Conservation (phyloP, 1,139 yeast genomes). For the Pichia sp. region DNA sequence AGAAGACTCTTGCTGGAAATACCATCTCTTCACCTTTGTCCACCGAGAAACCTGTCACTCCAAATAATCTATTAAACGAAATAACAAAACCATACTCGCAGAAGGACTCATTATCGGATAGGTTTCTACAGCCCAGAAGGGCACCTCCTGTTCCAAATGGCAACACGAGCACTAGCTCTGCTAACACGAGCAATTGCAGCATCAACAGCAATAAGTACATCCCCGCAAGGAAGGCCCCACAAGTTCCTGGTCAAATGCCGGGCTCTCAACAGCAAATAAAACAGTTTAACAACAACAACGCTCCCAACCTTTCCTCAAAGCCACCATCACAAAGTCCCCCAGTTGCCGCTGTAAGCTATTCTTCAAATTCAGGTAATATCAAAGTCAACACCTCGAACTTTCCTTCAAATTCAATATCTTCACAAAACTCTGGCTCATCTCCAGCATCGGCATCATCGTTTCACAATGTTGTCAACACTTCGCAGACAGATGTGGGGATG, state of each 20-base stretch:
- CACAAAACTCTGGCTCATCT: constrained; percentile 5
- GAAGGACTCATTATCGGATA: constrained; percentile 34
- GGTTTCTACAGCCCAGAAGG: constrained; percentile 46
- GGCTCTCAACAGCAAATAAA: neutral
- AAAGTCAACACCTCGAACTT: neutral
- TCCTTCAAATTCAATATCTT: neutral
- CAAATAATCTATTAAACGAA: constrained; percentile 25
- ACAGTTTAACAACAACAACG: neutral
- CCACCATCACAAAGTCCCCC: constrained; percentile 27
- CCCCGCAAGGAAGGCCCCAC: constrained; percentile 31
- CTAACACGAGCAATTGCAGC: neutral
- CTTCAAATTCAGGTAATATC: neutral
- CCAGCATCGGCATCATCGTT: constrained; percentile 4
- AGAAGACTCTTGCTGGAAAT: constrained; percentile 10
- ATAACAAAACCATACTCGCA: constrained; percentile 32
- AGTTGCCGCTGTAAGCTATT: constrained; percentile 11
- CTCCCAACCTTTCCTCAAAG: constrained; percentile 10
- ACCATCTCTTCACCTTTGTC: neutral
- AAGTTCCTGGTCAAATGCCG: constrained; percentile 21
- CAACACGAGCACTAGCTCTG: neutral
- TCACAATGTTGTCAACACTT: neutral
- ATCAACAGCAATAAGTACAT: constrained; percentile 15
- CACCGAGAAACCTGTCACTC: neutral
- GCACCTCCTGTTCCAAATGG: constrained; percentile 53
- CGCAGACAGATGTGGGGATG: constrained; percentile 29